Percentiles rank a stretch among this genome's conserved stretches.
phyloP scores from a whole-genome alignment of 768 basidiomycete species.

The Boletus huronensis region DNA sequence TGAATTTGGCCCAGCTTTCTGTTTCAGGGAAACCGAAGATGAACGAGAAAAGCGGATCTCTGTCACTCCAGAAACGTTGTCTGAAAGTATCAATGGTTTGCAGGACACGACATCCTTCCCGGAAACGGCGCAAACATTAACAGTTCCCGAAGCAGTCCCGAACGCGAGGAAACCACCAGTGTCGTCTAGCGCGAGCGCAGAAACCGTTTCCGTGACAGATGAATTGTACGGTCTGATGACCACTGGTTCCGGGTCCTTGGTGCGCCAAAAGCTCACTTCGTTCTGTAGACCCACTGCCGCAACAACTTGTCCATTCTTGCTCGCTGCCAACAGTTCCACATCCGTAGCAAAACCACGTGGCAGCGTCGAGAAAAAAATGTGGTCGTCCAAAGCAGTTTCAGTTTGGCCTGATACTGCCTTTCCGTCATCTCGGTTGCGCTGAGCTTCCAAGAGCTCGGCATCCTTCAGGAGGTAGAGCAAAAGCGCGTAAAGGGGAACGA shows the following conservation, averaged over 20 bases:
- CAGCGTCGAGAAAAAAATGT: conserved; percentile 61
- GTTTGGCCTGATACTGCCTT: conserved; percentile 32
- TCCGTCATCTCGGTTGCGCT: conserved; percentile 57
- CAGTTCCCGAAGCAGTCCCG: conserved; percentile 63
- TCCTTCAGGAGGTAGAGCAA: conserved; percentile 87
- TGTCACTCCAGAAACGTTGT: conserved; percentile 47
- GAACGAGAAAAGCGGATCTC: conserved; percentile 46
- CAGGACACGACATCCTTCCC: conserved; percentile 36
- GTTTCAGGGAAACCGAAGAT: conserved; percentile 8
- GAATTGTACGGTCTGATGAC: conserved; percentile 46
- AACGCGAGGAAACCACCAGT: conserved; percentile 62
- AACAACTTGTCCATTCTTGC: conserved; percentile 60
- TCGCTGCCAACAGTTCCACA: conserved; percentile 74
- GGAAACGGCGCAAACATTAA: conserved; percentile 60
- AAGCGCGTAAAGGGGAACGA: conserved; percentile 66
- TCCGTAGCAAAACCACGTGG: conserved; percentile 82
- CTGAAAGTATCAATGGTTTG: conserved; percentile 41
- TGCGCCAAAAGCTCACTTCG: conserved; percentile 69
- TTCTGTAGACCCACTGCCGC: conserved; percentile 77
- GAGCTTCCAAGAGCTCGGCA: conserved; percentile 85
- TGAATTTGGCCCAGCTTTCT: conserved; percentile 16
- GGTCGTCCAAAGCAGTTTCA: conserved; percentile 35
- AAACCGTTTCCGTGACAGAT: conserved; percentile 47
- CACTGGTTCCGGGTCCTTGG: conserved; percentile 39
- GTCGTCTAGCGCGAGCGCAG: conserved; percentile 60